Conservation (phyloP, 495 filamentous ascomycete species). For the Podospora pseudopauciseta region DNA sequence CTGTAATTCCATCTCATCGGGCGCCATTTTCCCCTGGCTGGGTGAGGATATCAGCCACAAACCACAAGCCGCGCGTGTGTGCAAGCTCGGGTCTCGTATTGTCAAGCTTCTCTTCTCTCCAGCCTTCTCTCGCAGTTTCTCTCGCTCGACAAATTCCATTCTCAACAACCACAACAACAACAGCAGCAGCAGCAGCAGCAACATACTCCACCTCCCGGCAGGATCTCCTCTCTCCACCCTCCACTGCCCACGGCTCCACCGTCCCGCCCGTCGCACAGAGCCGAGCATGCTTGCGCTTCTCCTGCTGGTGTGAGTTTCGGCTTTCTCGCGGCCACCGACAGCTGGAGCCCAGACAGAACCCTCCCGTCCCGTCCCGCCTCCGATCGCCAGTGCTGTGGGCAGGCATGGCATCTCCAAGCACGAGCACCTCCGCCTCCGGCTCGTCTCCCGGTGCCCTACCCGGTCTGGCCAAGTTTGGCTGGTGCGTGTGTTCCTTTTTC, state of each 20-base stretch:
- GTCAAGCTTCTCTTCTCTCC: too few species aligned
- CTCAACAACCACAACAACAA: too few species aligned
- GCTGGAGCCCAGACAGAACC: not conserved
- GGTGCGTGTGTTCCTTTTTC: constrained; percentile 21
- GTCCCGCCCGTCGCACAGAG: constrained; percentile 3
- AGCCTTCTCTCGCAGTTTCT: too few species aligned
- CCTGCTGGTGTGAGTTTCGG: not conserved
- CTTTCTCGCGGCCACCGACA: not conserved
- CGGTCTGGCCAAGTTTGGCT: constrained; percentile 27
- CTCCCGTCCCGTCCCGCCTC: not conserved
- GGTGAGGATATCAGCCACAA: not conserved
- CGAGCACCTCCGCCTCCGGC: not conserved
- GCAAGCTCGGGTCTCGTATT: too few species aligned
- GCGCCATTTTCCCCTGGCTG: not conserved
- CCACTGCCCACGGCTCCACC: not conserved
- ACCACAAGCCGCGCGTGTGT: not conserved
- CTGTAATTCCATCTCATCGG: not conserved
- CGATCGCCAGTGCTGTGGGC: not conserved
- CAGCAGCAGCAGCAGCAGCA: too few species aligned
- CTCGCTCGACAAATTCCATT: not conserved
- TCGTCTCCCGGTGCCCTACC: not conserved
- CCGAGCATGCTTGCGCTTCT: not conserved
- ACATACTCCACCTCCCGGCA: not conserved
- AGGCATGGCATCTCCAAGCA: constrained; percentile 9
- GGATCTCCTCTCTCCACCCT: not conserved